Evolutionary conservation across 2,329 filamentous ascomycete species (phyloP).

Genomic region (Microcera coccophila): DNA sequence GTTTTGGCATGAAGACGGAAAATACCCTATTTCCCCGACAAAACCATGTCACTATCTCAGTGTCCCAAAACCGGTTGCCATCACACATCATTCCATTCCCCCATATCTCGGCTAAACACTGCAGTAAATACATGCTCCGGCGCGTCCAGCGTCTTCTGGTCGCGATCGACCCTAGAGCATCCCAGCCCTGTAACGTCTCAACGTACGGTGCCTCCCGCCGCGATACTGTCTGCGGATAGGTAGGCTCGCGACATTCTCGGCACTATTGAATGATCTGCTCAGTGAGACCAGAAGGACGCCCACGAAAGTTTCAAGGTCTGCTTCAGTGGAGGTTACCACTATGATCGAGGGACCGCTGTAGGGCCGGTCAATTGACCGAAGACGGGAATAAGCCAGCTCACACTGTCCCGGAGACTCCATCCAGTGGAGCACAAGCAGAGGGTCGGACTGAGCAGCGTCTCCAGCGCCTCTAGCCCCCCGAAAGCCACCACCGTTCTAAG

Average conservation of each 20-base stretch:
- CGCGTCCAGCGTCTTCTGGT: constrained; percentile 18
- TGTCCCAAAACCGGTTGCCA: neutral
- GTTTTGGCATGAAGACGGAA: no score
- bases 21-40: no score
- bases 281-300: neutral
- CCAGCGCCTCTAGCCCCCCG: neutral
- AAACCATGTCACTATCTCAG: neutral
- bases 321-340: neutral
- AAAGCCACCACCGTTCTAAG: neutral
- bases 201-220: constrained; percentile 8
- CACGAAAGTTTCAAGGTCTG: neutral
- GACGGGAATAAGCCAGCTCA: constrained; percentile 8
- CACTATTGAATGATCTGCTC: neutral
- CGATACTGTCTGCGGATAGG: constrained; percentile 13
- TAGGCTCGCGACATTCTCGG: neutral
- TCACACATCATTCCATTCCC: neutral
- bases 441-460: neutral
- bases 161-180: constrained; percentile 13
- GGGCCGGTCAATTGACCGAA: constrained; percentile 28
- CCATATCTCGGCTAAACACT: neutral
- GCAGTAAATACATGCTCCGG: neutral
- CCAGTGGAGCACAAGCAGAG: neutral
- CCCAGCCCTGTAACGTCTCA: neutral
- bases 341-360: constrained; percentile 6
- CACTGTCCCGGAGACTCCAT: constrained; percentile 15